Conservation (phyloP, 2,329 filamentous ascomycete genomes). For the Aspergillus sp. region DNA sequence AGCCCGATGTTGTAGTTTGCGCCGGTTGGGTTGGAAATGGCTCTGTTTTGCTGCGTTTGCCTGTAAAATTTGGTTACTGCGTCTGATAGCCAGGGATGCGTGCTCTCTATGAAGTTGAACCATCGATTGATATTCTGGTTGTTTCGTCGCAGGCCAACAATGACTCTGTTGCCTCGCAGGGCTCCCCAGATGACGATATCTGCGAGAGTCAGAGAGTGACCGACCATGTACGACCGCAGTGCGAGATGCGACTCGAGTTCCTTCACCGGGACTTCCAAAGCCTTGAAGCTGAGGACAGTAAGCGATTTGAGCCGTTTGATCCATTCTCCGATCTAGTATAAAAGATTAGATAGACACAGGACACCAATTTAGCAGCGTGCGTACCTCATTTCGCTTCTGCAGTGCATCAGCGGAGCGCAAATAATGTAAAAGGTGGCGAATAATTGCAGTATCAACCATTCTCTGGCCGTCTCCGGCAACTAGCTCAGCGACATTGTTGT, state of each 20-base stretch:
- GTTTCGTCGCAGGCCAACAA: constrained; percentile 74
- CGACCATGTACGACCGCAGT: constrained; percentile 80
- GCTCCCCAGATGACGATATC: constrained; percentile 83
- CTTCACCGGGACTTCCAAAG: constrained; percentile 59
- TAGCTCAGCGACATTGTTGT: neutral
- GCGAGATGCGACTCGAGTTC: constrained; percentile 85
- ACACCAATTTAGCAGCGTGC: no score
- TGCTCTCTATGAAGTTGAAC: constrained; percentile 75
- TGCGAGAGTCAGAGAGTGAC: constrained; percentile 72
- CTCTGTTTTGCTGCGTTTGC: constrained; percentile 38
- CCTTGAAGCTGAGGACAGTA: constrained; percentile 72
- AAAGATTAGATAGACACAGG: neutral
- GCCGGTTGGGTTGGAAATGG: constrained; percentile 71
- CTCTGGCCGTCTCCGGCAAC: neutral
- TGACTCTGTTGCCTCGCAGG: constrained; percentile 77
- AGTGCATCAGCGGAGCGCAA: neutral
- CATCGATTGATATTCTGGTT: constrained; percentile 71
- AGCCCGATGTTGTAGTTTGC: constrained; percentile 87
- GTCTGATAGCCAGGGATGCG: neutral
- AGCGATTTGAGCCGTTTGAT: constrained; percentile 53
- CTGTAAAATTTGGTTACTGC: neutral
- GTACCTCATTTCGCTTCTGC: neutral
- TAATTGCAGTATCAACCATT: neutral
- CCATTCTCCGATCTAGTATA: constrained; percentile 46
- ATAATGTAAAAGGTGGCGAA: neutral